These are phyloP conservation scores for Tetradesmus obliquus DNA, from an alignment of 139 green algal genomes.

Conservation along the genomic window DNA sequence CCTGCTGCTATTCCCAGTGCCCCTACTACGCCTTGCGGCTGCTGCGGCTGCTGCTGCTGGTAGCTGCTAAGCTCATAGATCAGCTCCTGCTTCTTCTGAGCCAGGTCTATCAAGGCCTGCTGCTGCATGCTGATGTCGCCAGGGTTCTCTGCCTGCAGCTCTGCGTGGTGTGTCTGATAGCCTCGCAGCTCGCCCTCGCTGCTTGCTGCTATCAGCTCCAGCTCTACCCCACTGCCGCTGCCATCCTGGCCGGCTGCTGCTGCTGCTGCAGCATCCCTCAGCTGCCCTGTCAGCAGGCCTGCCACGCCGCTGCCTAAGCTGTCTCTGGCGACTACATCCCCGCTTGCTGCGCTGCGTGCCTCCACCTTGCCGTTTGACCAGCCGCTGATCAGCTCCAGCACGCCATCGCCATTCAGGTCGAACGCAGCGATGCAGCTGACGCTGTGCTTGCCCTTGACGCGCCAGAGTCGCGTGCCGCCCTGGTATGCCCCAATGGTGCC, in stretches of 20 bases:
- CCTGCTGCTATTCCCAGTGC: background rate
- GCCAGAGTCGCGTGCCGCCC: constrained; percentile 65
- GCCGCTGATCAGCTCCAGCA: constrained; percentile 78
- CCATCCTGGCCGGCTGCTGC: background rate
- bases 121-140: constrained; percentile 60
- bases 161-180: constrained; percentile 58
- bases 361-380: constrained; percentile 83
- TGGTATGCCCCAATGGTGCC: constrained; percentile 83
- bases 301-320: constrained; percentile 60
- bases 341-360: constrained; percentile 64
- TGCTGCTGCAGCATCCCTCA: constrained; percentile 49
- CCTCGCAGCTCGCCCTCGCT: constrained; percentile 61
- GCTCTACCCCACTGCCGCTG: constrained; percentile 47
- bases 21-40: background rate
- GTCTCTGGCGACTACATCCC: constrained; percentile 79
- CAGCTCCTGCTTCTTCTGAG: constrained; percentile 71
- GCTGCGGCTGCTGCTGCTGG: constrained; percentile 34
- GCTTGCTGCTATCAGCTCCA: constrained; percentile 68
- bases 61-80: constrained; percentile 72
- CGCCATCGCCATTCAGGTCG: constrained; percentile 78
- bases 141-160: constrained; percentile 22
- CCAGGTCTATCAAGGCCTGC: constrained; percentile 64
- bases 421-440: constrained; percentile 63
- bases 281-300: constrained; percentile 72
- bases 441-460: constrained; percentile 83